A percentile compares a stretch with the other conserved stretches of the same genome.
These are phyloP conservation scores for Arthonia radiata DNA, from an alignment of 495 filamentous ascomycete genomes.

Conservation along the genomic window DNA sequence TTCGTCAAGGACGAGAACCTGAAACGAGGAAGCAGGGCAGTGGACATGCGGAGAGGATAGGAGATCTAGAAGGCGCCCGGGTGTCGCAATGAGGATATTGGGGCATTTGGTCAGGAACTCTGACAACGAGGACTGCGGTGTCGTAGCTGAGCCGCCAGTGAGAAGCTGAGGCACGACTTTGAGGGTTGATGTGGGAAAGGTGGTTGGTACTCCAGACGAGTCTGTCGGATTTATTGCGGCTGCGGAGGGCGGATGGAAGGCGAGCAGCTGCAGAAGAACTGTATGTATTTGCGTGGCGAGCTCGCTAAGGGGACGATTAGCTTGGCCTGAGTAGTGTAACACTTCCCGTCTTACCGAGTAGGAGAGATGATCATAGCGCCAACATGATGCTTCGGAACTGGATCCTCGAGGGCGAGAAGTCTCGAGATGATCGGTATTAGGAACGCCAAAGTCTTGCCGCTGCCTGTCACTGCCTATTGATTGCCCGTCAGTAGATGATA, in stretches of 20 bases:
- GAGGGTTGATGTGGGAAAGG: conserved; percentile 20
- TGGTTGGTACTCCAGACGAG: conserved; percentile 17
- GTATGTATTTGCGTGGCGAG: conserved; percentile 73
- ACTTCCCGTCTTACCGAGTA: conserved; percentile 42
- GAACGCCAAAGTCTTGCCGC: conserved; percentile 82
- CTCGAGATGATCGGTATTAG: conserved; percentile 74
- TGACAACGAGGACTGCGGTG: conserved; percentile 63
- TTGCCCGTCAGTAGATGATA: conserved; percentile 2
- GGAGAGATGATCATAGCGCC: conserved; percentile 78
- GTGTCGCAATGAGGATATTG: conserved; percentile 70
- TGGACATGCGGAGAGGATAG: conserved; percentile 80
- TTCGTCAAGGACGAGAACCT: conserved; percentile 79
- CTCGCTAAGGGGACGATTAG: conserved; percentile 26
- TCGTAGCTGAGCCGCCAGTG: conserved; percentile 50
- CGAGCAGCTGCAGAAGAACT: conserved; percentile 51
- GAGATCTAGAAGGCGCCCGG: conserved; percentile 68
- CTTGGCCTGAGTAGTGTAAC: neutral
- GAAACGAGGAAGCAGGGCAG: conserved; percentile 66
- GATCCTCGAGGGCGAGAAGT: conserved; percentile 47
- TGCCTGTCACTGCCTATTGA: conserved; percentile 60
- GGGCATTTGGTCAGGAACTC: conserved; percentile 54
- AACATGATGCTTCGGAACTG: conserved; percentile 68
- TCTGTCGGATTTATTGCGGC: conserved; percentile 25
- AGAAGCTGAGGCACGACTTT: conserved; percentile 69
- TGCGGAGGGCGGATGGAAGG: conserved; percentile 60